Conservation (phyloP, 805 yeast genomes). For the Limtongia smithiae region DNA sequence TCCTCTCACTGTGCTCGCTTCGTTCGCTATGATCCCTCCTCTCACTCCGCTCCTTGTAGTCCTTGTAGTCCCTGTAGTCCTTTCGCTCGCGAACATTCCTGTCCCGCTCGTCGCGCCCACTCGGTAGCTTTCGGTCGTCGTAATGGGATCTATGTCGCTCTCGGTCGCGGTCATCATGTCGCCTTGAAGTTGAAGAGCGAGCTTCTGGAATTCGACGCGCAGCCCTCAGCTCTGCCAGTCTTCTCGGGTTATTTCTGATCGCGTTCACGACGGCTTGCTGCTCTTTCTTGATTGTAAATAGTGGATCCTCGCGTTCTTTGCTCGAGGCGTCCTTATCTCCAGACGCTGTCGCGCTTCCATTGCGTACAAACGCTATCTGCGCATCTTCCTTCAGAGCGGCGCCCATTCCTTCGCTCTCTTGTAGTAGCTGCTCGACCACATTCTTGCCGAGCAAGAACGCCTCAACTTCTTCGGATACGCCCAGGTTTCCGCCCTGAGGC, state of each 20-base stretch:
- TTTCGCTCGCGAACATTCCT: not conserved
- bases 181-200: too few species aligned
- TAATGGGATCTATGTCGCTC: too few species aligned
- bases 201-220: too few species aligned
- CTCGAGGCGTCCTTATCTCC: slow-evolving; percentile 30
- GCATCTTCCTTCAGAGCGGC: slow-evolving; percentile 12
- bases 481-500: slow-evolving; percentile 35
- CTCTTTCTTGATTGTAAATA: slow-evolving; percentile 43
- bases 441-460: slow-evolving; percentile 54
- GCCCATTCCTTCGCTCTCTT: slow-evolving; percentile 29
- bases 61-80: too few species aligned
- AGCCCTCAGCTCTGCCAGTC: slow-evolving; percentile 17
- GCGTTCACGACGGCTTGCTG: slow-evolving; percentile 31
- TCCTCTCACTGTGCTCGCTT: too few species aligned
- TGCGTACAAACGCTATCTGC: slow-evolving; percentile 13
- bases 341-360: slow-evolving; percentile 2
- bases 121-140: too few species aligned
- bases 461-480: slow-evolving; percentile 42
- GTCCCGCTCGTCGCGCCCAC: not conserved
- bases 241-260: slow-evolving; percentile 21
- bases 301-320: slow-evolving; percentile 48
- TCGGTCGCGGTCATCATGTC: too few species aligned
- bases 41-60: too few species aligned
- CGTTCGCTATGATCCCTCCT: too few species aligned
- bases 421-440: slow-evolving; percentile 43